phyloP scores from a whole-genome alignment of 2,329 filamentous ascomycete species.

The Claviceps sorghi region DNA sequence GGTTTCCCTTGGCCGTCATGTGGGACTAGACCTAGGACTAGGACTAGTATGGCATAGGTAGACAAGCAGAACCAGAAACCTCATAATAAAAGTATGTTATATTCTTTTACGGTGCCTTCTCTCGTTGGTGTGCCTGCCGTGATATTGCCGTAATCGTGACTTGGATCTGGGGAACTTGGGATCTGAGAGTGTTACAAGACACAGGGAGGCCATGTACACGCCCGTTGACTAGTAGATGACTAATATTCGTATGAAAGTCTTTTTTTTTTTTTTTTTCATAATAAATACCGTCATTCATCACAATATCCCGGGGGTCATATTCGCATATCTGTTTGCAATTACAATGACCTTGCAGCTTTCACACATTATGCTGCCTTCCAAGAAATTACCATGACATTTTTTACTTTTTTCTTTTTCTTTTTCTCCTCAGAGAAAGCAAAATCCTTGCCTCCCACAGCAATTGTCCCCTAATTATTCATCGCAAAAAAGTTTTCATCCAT shows the following conservation, averaged over 20 bases:
- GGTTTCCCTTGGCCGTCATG: not conserved
- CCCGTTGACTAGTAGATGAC: too few species aligned
- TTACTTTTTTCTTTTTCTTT: not conserved
- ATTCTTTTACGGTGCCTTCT: too few species aligned
- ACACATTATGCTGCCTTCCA: conserved; percentile 19
- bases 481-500: conserved; percentile 5
- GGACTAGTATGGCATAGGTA: not conserved
- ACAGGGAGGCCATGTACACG: too few species aligned
- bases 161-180: too few species aligned
- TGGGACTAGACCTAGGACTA: not conserved
- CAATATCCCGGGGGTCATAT: conserved; percentile 10
- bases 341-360: conserved; percentile 16
- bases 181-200: too few species aligned
- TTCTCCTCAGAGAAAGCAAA: conserved; percentile 17
- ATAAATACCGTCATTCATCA: conserved; percentile 9
- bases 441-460: conserved; percentile 14
- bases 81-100: not conserved
- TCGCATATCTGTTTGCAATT: conserved; percentile 15
- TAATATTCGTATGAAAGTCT: conserved; percentile 1
- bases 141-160: not conserved
- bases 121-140: not conserved
- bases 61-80: not conserved
- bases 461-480: conserved; percentile 12
- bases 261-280: not conserved
- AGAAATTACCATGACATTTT: conserved; percentile 17